Evolutionary conservation across 495 filamentous ascomycete species (phyloP).

Genomic region (Bacidia rubella): DNA sequence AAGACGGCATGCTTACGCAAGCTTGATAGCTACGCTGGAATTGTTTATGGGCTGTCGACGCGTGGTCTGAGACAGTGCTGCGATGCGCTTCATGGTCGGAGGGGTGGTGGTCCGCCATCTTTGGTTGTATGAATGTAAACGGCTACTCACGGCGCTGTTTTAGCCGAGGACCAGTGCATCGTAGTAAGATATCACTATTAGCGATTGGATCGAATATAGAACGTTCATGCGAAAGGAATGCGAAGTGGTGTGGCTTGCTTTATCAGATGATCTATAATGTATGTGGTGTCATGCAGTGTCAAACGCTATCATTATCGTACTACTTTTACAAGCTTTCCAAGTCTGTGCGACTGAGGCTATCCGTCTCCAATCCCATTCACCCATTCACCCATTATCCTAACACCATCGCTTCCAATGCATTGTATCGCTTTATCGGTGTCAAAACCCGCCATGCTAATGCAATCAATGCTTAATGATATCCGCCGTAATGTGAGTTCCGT

Average conservation of each 20-base stretch:
- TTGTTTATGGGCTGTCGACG: not conserved
- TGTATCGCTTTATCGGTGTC: not conserved
- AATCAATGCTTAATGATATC: slow-evolving; percentile 1
- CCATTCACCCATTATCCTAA: not conserved
- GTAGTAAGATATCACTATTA: not conserved
- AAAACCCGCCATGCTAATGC: not conserved
- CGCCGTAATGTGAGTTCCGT: slow-evolving; percentile 22
- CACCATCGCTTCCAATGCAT: not conserved
- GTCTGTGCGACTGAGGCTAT: not conserved
- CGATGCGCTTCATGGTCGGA: not conserved
- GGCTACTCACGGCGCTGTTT: not conserved
- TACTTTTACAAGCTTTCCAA: not conserved
- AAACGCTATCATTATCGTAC: not conserved
- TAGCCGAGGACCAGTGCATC: not conserved
- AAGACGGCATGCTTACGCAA: slow-evolving; percentile 12
- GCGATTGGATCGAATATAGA: not conserved
- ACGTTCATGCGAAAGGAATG: no score
- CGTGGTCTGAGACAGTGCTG: not conserved
- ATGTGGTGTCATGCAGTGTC: not conserved
- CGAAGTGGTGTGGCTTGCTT: not conserved
- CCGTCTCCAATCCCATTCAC: not conserved
- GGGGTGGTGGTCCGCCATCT: not conserved
- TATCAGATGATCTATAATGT: not conserved
- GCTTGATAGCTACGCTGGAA: slow-evolving; percentile 17
- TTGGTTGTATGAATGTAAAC: not conserved